Conservation (phyloP, 768 basidiomycete genomes). For the Stropharia rugosoannulata region DNA sequence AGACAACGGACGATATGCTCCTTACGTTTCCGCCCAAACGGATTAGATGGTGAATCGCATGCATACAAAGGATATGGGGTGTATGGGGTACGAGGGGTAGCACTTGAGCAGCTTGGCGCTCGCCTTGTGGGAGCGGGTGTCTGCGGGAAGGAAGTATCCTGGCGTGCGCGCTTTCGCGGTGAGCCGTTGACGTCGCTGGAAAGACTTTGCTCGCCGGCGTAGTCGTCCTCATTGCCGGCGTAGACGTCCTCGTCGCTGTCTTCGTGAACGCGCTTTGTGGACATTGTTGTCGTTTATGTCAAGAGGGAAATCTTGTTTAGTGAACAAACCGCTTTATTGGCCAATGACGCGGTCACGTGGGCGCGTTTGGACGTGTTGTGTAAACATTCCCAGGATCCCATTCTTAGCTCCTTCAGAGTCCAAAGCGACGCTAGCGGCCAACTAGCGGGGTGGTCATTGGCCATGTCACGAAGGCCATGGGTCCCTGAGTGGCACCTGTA, state of each 20-base stretch:
- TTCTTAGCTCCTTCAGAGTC: no score
- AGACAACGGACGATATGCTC: slow-evolving; percentile 36
- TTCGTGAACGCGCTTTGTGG: slow-evolving; percentile 8
- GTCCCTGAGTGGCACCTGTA: no score
- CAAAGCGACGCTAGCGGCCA: no score
- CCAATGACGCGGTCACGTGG: slow-evolving; percentile 12
- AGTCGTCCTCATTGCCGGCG: no score
- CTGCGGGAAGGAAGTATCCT: slow-evolving; percentile 1
- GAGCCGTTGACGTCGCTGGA: background rate
- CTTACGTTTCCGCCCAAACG: slow-evolving; percentile 57
- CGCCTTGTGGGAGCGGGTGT: slow-evolving; percentile 6
- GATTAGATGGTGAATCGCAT: slow-evolving; percentile 70
- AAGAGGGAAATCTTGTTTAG: background rate
- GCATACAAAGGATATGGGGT: slow-evolving; percentile 49
- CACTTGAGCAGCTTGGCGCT: slow-evolving; percentile 7
- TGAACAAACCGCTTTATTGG: background rate
- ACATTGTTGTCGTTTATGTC: slow-evolving; percentile 1
- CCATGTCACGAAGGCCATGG: no score
- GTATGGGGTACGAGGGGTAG: slow-evolving; percentile 24
- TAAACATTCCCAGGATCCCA: no score
- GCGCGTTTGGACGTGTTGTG: background rate
- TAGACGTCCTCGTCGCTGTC: background rate
- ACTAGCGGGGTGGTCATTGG: no score
- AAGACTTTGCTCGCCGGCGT: background rate
- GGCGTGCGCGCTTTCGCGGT: slow-evolving; percentile 8